phyloP scores from a whole-genome alignment of 2,329 filamentous ascomycete genomes.

The Paecilomyces dactylethromorphus region DNA sequence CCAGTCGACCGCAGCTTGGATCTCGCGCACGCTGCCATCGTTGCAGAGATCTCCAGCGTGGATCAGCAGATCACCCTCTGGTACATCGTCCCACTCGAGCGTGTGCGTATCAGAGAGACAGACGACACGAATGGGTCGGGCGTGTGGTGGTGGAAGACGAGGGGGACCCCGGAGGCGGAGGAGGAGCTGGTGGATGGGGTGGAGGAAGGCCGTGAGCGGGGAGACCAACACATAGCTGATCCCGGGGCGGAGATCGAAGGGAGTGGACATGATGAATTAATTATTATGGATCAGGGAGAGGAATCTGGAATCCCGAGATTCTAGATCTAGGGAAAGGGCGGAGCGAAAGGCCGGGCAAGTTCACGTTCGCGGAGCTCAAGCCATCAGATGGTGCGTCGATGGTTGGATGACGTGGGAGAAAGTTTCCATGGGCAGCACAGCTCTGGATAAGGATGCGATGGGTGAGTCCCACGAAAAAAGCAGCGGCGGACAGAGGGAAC shows the following conservation, averaged over 20 bases:
- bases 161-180: conserved; percentile 62
- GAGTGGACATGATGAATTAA: conserved; percentile 26
- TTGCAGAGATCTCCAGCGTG: conserved; percentile 84
- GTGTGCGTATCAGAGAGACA: conserved; percentile 86
- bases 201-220: conserved; percentile 59
- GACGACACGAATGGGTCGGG: conserved; percentile 63
- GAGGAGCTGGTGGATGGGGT: conserved; percentile 58
- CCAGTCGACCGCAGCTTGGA: conserved; percentile 84
- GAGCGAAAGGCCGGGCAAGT: background rate
- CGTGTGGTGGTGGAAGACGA: conserved; percentile 49
- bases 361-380: too few species aligned
- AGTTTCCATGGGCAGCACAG: too few species aligned
- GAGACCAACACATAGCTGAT: conserved; percentile 61
- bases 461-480: too few species aligned
- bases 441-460: too few species aligned
- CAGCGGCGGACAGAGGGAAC: too few species aligned
- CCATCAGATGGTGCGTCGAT: too few species aligned
- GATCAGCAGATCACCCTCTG: conserved; percentile 75
- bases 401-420: too few species aligned
- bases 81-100: conserved; percentile 45
- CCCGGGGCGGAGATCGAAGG: conserved; percentile 44
- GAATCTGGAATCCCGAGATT: background rate
- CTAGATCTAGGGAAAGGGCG: background rate
- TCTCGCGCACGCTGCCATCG: conserved; percentile 61
- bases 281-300: background rate